Evolutionary conservation across 2,329 filamentous ascomycete genomes (phyloP).

Genomic region (Penicillium sp.): DNA sequence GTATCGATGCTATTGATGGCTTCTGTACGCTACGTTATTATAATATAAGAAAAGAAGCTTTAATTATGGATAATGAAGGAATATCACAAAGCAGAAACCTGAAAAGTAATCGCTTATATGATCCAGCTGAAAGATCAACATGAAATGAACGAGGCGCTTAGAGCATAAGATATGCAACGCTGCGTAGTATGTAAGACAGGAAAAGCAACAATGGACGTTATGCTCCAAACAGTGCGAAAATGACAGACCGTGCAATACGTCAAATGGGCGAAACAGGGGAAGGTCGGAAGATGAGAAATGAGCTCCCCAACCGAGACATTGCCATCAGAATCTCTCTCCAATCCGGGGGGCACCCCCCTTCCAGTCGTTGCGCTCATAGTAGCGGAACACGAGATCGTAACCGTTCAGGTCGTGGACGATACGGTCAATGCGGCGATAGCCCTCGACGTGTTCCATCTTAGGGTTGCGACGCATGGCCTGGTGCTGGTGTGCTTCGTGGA

Average conservation of each 20-base stretch:
- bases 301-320: not conserved
- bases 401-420: constrained; percentile 97
- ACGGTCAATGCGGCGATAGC: constrained; percentile 84
- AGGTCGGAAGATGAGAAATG: constrained; percentile 12
- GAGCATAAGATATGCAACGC: constrained; percentile 21
- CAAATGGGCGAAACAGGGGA: constrained; percentile 7
- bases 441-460: constrained; percentile 71
- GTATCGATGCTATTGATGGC: no score
- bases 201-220: constrained; percentile 7
- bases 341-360: constrained; percentile 60
- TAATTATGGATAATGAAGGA: constrained; percentile 7
- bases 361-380: constrained; percentile 89
- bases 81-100: constrained; percentile 6
- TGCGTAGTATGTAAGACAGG: constrained; percentile 20
- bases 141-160: constrained; percentile 15
- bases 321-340: constrained; percentile 47
- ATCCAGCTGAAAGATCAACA: constrained; percentile 5
- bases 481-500: constrained; percentile 38
- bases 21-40: no score
- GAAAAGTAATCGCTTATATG: constrained; percentile 3
- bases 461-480: constrained; percentile 43
- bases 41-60: not conserved
- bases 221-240: not conserved
- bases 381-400: constrained; percentile 93
- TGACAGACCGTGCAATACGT: not conserved